Conservation (phyloP, 1,139 yeast species). For the Suhomyces chickasaworum region DNA sequence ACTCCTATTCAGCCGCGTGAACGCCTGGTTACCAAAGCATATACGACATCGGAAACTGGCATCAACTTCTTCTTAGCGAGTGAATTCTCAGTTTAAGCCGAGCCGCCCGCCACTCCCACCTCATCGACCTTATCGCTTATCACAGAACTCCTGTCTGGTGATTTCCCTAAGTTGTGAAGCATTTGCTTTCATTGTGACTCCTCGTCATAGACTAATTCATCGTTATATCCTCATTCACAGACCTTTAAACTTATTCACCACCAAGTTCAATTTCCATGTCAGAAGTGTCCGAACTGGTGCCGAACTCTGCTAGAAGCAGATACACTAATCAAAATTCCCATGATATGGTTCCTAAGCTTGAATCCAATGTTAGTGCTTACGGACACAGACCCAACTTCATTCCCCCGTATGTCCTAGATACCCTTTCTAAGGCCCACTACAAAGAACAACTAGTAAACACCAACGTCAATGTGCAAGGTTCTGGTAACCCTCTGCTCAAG, state of each 20-base stretch:
- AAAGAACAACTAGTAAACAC: constrained; percentile 39
- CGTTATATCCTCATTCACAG: neutral
- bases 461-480: constrained; percentile 20
- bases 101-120: neutral
- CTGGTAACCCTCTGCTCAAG: constrained; percentile 10
- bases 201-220: neutral
- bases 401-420: constrained; percentile 63
- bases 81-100: neutral
- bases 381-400: constrained; percentile 42
- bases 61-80: neutral
- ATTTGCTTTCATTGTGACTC: too few relatives aligned
- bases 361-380: constrained; percentile 29
- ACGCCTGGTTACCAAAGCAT: neutral
- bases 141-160: too few relatives aligned
- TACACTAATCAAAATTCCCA: neutral
- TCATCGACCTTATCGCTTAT: too few relatives aligned
- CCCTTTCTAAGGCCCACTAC: constrained; percentile 49
- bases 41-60: neutral
- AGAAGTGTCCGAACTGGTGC: constrained; percentile 11
- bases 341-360: constrained; percentile 2
- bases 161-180: too few relatives aligned
- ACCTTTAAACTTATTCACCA: neutral
- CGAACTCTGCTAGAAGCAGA: constrained; percentile 9
- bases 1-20: neutral
- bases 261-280: constrained; percentile 4